Percentiles rank a stretch among this genome's conserved stretches.
Evolutionary conservation across 2,329 filamentous ascomycete genomes (phyloP).

Genomic region (Fusarium tanahbumbuense): DNA sequence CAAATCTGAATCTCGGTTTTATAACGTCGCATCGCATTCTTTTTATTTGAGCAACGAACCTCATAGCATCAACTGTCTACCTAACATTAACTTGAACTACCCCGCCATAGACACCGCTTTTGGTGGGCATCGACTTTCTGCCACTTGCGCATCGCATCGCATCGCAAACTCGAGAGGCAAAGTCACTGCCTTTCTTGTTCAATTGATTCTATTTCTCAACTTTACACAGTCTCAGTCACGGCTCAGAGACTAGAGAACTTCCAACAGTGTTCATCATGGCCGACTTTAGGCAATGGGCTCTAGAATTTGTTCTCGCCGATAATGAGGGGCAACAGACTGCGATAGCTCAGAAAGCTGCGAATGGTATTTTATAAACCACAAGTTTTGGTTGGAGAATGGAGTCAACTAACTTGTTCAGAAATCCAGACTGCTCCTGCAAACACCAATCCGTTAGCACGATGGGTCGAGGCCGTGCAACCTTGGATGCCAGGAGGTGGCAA

Average conservation of each 20-base stretch:
- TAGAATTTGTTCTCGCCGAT: slow-evolving; percentile 66
- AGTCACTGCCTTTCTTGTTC: not conserved
- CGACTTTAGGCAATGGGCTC: slow-evolving; percentile 63
- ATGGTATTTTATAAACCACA: slow-evolving; percentile 46
- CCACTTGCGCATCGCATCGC: slow-evolving; percentile 20
- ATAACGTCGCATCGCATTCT: not conserved
- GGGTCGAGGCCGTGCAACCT: slow-evolving; percentile 66
- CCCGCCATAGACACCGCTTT: slow-evolving; percentile 47
- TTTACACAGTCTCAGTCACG: not conserved
- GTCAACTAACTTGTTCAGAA: slow-evolving; percentile 49
- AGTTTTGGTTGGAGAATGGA: not conserved
- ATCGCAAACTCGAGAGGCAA: slow-evolving; percentile 21
- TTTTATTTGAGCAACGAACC: not conserved
- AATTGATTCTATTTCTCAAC: not conserved
- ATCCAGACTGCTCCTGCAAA: slow-evolving; percentile 58
- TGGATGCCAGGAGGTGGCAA: slow-evolving; percentile 62
- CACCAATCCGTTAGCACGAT: slow-evolving; percentile 62
- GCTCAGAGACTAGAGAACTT: not conserved
- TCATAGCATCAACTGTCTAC: not conserved
- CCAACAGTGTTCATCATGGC: slow-evolving; percentile 54
- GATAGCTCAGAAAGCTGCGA: slow-evolving; percentile 60
- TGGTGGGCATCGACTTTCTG: slow-evolving; percentile 41
- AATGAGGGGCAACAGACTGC: slow-evolving; percentile 55
- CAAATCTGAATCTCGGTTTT: not conserved
- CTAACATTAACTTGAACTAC: slow-evolving; percentile 15